Base-by-base conservation (phyloP, 495 filamentous ascomycete genomes). In the Thermothielavioides terrestris region DNA sequence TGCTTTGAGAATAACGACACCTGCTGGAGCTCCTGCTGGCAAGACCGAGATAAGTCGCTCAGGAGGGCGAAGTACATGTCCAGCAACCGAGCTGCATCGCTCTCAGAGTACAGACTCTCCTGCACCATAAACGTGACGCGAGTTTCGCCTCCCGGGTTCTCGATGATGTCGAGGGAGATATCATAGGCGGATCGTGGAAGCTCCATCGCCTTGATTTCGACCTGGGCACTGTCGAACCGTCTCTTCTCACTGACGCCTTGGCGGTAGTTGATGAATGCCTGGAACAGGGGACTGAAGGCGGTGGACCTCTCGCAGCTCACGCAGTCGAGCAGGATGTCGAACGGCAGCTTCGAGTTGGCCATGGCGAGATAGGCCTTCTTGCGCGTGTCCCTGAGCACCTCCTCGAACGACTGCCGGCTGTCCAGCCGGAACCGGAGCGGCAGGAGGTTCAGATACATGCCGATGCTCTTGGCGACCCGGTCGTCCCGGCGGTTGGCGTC, bases 361-460 rank as follows among this genome's bases (percentile, higher is more conserved):
- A 66, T 38, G 8, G 55, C 61, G 0, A 34, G 35, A 7, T 62
- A 51, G 0, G 50, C 34, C 1, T 20, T 52, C 18, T 46, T 18
- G 4, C 46, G 53, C 1, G 60, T 48, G 2, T 48, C 43, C 2
- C 36, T 7, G 0, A 63, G 21, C 11, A 55, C 14, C 1, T 57
- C 31, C 3, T 9, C 36, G 18, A 68, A 68, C 0, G 12, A 31
- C 7, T 42, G 31, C 14, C 38, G 18, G 0, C 6, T 39, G 9
- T 45, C 31, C 11, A 38, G 22, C 14, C 31, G 49, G 56, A 75
- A 68, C 2, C 59, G 61, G 3, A 79, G 26, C 0, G 77, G 64
- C 0, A 81, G 59, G 2, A 78, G 46, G 43, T 82, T 79, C 8
- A 77, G 37, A 28, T 65, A 73, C 25, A 67, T 45, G 8, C 79